phyloP scores from a whole-genome alignment of 1,139 yeast species.

The Hansenula lynferdii region DNA sequence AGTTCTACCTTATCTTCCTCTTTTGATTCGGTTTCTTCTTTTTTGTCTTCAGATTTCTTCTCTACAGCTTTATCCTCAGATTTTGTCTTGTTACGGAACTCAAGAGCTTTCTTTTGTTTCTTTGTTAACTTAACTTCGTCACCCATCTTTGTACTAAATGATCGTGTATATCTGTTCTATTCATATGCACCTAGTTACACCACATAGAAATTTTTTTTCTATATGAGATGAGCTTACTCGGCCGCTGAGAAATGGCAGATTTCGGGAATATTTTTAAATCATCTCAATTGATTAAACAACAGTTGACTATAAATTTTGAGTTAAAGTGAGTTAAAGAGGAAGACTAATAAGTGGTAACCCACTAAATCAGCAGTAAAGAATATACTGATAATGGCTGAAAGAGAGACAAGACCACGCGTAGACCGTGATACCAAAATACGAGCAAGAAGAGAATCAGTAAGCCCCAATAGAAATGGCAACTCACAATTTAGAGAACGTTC shows the following conservation, averaged over 20 bases:
- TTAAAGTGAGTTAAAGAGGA: too few species aligned
- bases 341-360: too few species aligned
- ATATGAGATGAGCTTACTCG: too few species aligned
- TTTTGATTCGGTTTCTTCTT: conserved; percentile 25
- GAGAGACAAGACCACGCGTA: neutral
- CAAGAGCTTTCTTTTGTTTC: conserved; percentile 74
- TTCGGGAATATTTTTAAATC: too few species aligned
- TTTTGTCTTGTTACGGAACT: conserved; percentile 51
- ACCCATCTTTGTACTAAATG: conserved; percentile 4
- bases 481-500: conserved; percentile 11
- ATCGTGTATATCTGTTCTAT: too few species aligned
- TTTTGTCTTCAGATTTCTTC: conserved; percentile 26
- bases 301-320: too few species aligned
- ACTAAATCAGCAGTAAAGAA: too few species aligned
- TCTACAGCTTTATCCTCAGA: conserved; percentile 21
- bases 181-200: too few species aligned
- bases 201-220: too few species aligned
- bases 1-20: conserved; percentile 22
- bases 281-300: too few species aligned
- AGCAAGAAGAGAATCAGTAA: neutral
- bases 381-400: neutral
- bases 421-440: neutral
- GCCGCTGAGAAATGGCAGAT: too few species aligned
- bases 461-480: conserved; percentile 3
- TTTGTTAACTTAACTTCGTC: conserved; percentile 52